Conservation (phyloP, 2,329 filamentous ascomycete species). For the Xylariomycetidae sp. region DNA sequence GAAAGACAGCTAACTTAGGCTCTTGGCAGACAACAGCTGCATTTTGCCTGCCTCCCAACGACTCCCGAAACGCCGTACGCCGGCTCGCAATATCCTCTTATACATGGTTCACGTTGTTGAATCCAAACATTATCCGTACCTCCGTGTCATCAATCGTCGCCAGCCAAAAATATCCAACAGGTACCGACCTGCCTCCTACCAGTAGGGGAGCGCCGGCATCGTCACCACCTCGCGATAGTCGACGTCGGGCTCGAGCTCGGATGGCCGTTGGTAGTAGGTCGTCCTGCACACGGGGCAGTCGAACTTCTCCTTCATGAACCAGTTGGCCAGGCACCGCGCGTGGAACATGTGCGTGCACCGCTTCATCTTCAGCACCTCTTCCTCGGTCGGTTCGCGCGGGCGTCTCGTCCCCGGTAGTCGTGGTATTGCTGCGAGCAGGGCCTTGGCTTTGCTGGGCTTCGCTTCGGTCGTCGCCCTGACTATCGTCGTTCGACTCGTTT, state of each 20-base stretch:
- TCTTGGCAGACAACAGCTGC: no score
- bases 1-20: no score
- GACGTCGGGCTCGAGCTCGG: background rate
- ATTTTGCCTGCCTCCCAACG: no score
- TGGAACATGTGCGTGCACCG: conserved; percentile 34
- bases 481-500: no score
- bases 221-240: background rate
- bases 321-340: conserved; percentile 32
- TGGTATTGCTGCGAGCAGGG: background rate
- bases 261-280: conserved; percentile 23
- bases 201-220: background rate
- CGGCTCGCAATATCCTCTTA: no score
- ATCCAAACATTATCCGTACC: no score
- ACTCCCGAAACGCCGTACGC: no score
- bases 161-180: no score
- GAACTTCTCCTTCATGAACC: conserved; percentile 31
- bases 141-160: no score
- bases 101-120: no score
- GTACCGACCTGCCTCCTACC: no score
- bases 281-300: conserved; percentile 34
- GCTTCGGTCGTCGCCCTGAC: background rate
- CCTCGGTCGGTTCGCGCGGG: conserved; percentile 11
- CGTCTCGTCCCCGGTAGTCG: background rate
- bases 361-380: conserved; percentile 31
- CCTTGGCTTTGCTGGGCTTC: background rate